Evolutionary conservation across 352 stramenopile genomes (phyloP), one percentile per base, ranked within the genome.

Genomic region (Discostella stelligera): DNA sequence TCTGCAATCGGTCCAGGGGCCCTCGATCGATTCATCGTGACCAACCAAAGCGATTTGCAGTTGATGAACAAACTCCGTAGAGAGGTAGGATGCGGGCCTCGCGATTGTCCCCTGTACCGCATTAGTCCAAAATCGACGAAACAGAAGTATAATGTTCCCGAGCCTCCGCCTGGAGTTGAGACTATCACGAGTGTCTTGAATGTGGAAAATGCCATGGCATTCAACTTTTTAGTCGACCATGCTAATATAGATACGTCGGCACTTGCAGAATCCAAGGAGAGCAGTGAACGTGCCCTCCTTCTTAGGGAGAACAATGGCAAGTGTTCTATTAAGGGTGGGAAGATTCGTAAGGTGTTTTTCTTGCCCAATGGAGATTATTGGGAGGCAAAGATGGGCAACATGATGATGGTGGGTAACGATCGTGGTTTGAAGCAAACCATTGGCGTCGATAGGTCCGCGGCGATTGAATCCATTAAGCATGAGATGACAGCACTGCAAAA

Each of bases 211-310:
- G 82, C 90, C 58, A 71, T 92, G 58, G 84, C 89, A 14, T 94
- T 90, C 72, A 95, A 95, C 66, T 88, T 73, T 49, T 79, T 95
- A 13, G 83, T 94, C 16, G 89, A 95, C 72, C 71, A 73, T 25
- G 64, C 32, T 0, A 86, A 79, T 23, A 91, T 92, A 60, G 90
- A 95, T 62, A 56, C 82, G 46, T 82, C 49, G 25, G 88, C 88
- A 13, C 60, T 95, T 0, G 67, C 72, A 21, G 63, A 73, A n/a
- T 84, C 75, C 13, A 94, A 90, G 66, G 76, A 91, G 18, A 77
- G 71, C 21, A 85, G 79, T 74, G 83, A 93, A 81, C 11, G 59
- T 13, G 61, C 67, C 11, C 79, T 93, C 9, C 71, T 94, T n/a
- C 23, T 68, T 7, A 69, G 18, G 14, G 59, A 88, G 37, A 49